Evolutionary conservation across 768 basidiomycete genomes (phyloP), one percentile per base, ranked within the genome.

Genomic region (Lyophyllum decastes): DNA sequence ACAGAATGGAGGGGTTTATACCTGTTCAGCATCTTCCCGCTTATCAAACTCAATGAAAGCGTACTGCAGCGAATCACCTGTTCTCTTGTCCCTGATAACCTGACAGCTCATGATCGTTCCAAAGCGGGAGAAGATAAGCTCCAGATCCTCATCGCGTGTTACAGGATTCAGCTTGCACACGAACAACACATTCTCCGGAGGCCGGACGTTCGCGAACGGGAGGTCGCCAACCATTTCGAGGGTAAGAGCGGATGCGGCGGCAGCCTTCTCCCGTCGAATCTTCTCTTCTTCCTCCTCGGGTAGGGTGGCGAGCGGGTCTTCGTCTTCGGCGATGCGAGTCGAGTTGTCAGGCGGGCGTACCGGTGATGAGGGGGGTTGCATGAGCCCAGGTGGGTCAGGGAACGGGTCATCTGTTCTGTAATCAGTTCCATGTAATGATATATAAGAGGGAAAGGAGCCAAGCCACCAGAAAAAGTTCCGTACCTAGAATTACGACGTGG

Each of bases 161-260:
- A 97, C 95, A 21, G 92, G 85, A 68, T 99, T 99, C 62, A 98
- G 83, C 69, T 98, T 98, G 86, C 97, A 99, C 10, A 99, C 95
- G 72, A 99, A 99, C 12, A 99, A 75, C 25, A 98, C 95, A 71
- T 98, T 98, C 74, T 99, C 97, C 0, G 97, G 97, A 0, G 97
- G 97, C 44, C 95, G 86, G 44, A 99, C 95, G 67, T 96, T 95
- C 24, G 97, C 97, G 69, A 99, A 98, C 1, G 97, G 97, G 52
- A 98, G 78, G 73, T 99, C 97, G 30, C 97, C 97, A 55, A 99
- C 96, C 97, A 99, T 99, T 73, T 99, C 97, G 50, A 99, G 84
- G 4, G 97, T 98, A 38, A 99, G 77, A 0, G 97, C 97, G 45
- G 95, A 94, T 0, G 96, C 94, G 1, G 85, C 86, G 0, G 97